phyloP scores from a whole-genome alignment of 495 filamentous ascomycete genomes.

The Bathelium albidoporum region DNA sequence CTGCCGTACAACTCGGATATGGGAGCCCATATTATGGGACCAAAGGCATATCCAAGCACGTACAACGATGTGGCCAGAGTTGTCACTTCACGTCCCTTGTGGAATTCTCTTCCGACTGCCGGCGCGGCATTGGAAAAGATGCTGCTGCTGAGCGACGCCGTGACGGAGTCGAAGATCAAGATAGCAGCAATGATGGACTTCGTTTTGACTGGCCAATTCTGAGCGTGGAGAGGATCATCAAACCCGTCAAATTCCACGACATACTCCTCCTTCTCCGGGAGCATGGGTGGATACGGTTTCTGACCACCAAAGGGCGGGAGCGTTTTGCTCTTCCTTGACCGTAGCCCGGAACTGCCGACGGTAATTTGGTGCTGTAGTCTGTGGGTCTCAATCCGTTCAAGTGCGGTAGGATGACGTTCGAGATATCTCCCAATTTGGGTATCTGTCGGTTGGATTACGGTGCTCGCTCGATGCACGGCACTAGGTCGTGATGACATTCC shows the following conservation, averaged over 20 bases:
- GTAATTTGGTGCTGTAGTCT: slow-evolving; percentile 18
- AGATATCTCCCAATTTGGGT: slow-evolving; percentile 12
- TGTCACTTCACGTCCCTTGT: slow-evolving; percentile 18
- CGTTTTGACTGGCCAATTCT: slow-evolving; percentile 40
- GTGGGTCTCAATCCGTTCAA: slow-evolving; percentile 19
- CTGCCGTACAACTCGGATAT: slow-evolving; percentile 30
- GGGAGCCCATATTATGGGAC: slow-evolving; percentile 16
- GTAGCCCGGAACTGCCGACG: slow-evolving; percentile 11
- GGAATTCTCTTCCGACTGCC: slow-evolving; percentile 15
- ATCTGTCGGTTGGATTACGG: neutral
- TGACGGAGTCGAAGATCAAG: slow-evolving; percentile 24
- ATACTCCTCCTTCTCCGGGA: slow-evolving; percentile 36
- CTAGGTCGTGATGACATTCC: neutral
- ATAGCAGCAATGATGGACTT: slow-evolving; percentile 33
- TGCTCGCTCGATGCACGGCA: neutral
- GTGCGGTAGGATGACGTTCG: slow-evolving; percentile 22
- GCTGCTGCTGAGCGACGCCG: slow-evolving; percentile 24
- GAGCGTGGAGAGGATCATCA: slow-evolving; percentile 42
- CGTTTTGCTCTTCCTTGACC: neutral
- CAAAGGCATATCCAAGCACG: slow-evolving; percentile 30
- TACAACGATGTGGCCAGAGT: slow-evolving; percentile 27
- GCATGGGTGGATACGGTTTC: slow-evolving; percentile 34
- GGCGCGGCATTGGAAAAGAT: slow-evolving; percentile 22
- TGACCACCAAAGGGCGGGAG: slow-evolving; percentile 23
- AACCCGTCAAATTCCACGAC: slow-evolving; percentile 45